Evolutionary conservation across 2,329 filamentous ascomycete species (phyloP), one percentile per base, ranked within the genome.

Genomic region (Domatiomyces catenatus): DNA sequence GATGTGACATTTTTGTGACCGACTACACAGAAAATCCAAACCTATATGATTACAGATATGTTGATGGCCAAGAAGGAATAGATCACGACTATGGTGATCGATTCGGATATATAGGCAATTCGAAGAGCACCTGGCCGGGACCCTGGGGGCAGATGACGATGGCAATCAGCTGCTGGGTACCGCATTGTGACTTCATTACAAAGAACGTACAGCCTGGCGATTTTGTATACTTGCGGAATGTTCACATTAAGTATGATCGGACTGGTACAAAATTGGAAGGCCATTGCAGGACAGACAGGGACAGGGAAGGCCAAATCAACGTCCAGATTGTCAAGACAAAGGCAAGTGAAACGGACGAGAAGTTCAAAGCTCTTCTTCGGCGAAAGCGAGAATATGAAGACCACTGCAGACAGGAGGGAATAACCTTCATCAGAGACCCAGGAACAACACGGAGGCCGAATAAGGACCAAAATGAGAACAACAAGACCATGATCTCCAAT

Each of bases 1-100:
- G 67, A 51, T 66, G 76, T 10, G 77, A 79, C 4, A 56, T 94
- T 0, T 88, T 88, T 70, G 69, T 94, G 17, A 84, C 85, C 0
- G 89, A 95, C 65, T 94, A 89, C 64, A 93, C 87, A 0, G 68
- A 77, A 48, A 86, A 95, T 60, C 61, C 71, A 0, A 53, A 60
- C 1, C 80, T 95, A 52, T 81, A 74, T 56, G 66, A 79, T 36
- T 79, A 78, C 52, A 64, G 68, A 8, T 58, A 57, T 3, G 49
- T 58, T 5, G 66, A 65, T 42, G 73, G 78, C 46, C 32, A 39
- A 39, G 32, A 39, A 15, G 32, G 32, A 39, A 39, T 39, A 15
- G n/a, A 8, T 8, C 45, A 47, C 15, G 45, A 47, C 24, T 32
- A 24, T 47, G 75, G 75, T 3, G 77, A 83, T 57, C 64, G 69